Conservation (phyloP, 345 rosid species). For the Corchorus olitorius region DNA sequence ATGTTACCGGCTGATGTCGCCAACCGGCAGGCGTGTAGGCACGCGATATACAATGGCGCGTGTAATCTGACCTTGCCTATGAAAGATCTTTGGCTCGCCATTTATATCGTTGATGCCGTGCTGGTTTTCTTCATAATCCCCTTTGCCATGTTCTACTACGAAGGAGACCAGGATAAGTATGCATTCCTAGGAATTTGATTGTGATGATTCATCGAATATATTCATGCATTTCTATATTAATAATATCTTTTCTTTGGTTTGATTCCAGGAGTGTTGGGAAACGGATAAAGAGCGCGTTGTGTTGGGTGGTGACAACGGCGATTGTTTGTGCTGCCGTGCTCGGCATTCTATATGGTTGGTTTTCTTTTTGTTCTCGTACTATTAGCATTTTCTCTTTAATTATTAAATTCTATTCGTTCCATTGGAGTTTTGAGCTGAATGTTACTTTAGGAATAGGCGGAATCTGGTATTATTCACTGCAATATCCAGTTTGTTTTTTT, state of each 20-base stretch:
- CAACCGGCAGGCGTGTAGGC: slow-evolving; percentile 95
- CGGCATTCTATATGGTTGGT: slow-evolving; percentile 92
- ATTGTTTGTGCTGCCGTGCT: slow-evolving; percentile 80
- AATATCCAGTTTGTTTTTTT: no score
- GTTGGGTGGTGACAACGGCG: slow-evolving; percentile 83
- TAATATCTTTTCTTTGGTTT: not conserved
- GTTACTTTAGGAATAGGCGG: not conserved
- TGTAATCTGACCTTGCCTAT: slow-evolving; percentile 91
- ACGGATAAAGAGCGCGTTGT: slow-evolving; percentile 77
- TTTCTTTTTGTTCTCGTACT: slow-evolving; percentile 8
- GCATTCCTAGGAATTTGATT: slow-evolving; percentile 34
- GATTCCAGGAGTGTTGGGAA: slow-evolving; percentile 73
- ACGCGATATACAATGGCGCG: slow-evolving; percentile 91
- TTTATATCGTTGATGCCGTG: slow-evolving; percentile 78
- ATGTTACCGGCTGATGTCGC: slow-evolving; percentile 99
- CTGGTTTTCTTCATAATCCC: slow-evolving; percentile 97
- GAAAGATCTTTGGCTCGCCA: slow-evolving; percentile 96
- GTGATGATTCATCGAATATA: not conserved
- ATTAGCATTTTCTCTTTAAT: not conserved
- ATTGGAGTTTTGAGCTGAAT: slow-evolving; percentile 15
- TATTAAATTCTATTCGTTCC: not conserved
- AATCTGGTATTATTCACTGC: not conserved
- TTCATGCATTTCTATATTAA: not conserved
- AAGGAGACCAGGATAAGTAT: slow-evolving; percentile 98
- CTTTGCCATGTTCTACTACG: slow-evolving; percentile 96